phyloP scores from a whole-genome alignment of 202 grass and related monocot genomes.

The Schoenoplectus triqueter region DNA sequence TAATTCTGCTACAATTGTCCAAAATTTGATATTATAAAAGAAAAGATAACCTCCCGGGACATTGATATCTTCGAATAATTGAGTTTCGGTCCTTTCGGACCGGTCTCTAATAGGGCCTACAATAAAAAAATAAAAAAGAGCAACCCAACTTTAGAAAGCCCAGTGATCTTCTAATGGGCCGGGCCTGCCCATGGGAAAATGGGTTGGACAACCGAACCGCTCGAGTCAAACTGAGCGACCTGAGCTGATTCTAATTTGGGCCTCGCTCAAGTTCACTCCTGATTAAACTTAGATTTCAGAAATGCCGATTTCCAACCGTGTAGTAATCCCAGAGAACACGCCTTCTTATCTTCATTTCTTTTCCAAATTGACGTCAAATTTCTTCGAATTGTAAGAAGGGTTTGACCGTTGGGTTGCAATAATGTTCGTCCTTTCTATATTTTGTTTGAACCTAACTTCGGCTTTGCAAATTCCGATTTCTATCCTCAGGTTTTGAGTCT shows the following conservation, averaged over 20 bases:
- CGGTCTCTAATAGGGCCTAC: too few species aligned
- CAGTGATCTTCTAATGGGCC: background rate
- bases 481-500: background rate
- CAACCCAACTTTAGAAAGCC: too few species aligned
- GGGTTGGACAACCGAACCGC: background rate
- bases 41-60: too few species aligned
- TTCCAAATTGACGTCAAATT: background rate
- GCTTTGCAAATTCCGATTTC: background rate
- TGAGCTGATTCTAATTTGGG: background rate
- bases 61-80: too few species aligned
- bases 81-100: too few species aligned
- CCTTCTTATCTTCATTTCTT: background rate
- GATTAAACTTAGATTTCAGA: background rate
- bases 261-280: background rate
- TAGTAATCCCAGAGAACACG: background rate
- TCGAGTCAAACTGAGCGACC: background rate
- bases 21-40: too few species aligned
- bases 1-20: too few species aligned
- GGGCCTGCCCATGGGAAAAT: background rate
- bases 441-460: background rate
- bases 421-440: background rate
- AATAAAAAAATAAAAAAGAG: too few species aligned
- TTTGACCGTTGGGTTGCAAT: background rate
- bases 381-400: background rate
- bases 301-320: background rate